Conservation (phyloP, 2,329 filamentous ascomycete species). For the Diplodia sapinea region DNA sequence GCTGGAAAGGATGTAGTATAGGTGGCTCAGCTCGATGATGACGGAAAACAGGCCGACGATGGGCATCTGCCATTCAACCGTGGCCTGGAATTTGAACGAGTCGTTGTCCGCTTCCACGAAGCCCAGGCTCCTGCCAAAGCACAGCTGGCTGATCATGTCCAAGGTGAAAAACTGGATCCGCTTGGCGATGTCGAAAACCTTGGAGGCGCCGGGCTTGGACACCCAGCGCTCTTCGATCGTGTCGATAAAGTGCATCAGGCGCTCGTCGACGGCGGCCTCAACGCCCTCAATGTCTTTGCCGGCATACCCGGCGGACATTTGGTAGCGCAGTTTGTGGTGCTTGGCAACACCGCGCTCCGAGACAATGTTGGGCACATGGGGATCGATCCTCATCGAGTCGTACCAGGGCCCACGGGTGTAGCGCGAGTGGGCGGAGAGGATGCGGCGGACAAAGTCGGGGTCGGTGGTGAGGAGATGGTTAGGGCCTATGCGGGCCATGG, state of each 20-base stretch:
- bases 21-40: constrained; percentile 20
- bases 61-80: constrained; percentile 27
- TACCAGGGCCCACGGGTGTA: constrained; percentile 50
- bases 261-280: constrained; percentile 47
- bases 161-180: constrained; percentile 50
- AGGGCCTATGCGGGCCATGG: constrained; percentile 55
- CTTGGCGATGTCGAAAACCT: constrained; percentile 46
- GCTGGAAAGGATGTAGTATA: constrained; percentile 14
- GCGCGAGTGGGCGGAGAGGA: constrained; percentile 50
- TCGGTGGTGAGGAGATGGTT: constrained; percentile 58
- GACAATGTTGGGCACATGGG: constrained; percentile 49
- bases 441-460: constrained; percentile 53
- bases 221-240: constrained; percentile 20
- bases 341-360: constrained; percentile 46
- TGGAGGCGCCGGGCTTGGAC: constrained; percentile 41
- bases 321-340: constrained; percentile 46
- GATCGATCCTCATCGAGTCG: constrained; percentile 47
- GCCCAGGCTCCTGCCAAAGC: constrained; percentile 55
- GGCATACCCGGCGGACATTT: constrained; percentile 49
- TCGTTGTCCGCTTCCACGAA: constrained; percentile 54
- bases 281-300: constrained; percentile 49
- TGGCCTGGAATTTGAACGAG: constrained; percentile 55
- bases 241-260: constrained; percentile 29
- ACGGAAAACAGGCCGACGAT: constrained; percentile 23
- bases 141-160: constrained; percentile 51